Evolutionary conservation across 805 yeast genomes (phyloP).

Genomic region (Grigorovia jiainica): DNA sequence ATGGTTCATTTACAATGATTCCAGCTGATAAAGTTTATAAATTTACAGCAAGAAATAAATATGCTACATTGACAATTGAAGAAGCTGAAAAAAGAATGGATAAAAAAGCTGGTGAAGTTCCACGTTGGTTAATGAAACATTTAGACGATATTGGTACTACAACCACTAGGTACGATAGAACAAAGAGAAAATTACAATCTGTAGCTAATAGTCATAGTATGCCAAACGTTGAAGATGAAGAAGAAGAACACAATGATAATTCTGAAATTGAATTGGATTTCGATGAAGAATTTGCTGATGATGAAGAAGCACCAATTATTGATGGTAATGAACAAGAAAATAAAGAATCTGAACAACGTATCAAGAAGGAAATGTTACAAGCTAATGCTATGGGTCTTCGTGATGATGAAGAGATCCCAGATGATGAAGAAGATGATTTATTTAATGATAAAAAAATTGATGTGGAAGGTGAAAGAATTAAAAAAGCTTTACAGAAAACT

Average conservation of each 20-base stretch:
- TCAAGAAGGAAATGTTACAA: conserved; percentile 74
- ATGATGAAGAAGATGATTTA: conserved; percentile 61
- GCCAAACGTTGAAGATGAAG: conserved; percentile 33
- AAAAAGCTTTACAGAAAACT: conserved; percentile 72
- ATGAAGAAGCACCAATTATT: conserved; percentile 96
- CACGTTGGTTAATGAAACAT: conserved; percentile 94
- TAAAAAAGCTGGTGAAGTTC: conserved; percentile 56
- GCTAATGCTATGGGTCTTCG: conserved; percentile 63
- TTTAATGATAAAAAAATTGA: conserved; percentile 73
- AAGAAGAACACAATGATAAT: conserved; percentile 45
- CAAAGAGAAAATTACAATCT: conserved; percentile 37
- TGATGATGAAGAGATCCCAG: conserved; percentile 50
- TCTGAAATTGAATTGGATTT: conserved; percentile 89
- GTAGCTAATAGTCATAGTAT: conserved; percentile 35
- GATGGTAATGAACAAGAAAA: conserved; percentile 95
- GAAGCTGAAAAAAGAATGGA: conserved; percentile 96
- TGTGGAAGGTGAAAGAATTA: conserved; percentile 80
- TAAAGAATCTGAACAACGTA: conserved; percentile 74
- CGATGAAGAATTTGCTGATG: conserved; percentile 97
- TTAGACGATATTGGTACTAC: conserved; percentile 54
- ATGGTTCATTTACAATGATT: conserved; percentile 77
- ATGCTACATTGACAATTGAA: conserved; percentile 86
- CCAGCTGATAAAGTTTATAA: conserved; percentile 93
- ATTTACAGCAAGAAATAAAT: conserved; percentile 87
- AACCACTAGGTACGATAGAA: conserved; percentile 43